Evolutionary conservation across 176 grass and related monocot species (phyloP).

Genomic region (Chloris gayana): DNA sequence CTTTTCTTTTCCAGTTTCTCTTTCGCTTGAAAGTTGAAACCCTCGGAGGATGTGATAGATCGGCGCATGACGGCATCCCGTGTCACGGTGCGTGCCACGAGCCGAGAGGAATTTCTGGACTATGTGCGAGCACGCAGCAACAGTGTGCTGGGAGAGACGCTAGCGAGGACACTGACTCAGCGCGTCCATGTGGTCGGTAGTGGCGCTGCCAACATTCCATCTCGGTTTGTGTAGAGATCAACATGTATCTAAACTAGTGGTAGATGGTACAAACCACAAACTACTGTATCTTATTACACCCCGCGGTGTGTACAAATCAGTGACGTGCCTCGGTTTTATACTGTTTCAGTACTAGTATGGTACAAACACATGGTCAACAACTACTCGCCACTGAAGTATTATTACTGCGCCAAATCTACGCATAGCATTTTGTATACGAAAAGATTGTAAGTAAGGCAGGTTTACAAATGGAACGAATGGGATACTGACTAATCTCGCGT

Average conservation of each 20-base stretch:
- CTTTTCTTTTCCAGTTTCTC: no score
- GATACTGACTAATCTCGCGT: background rate
- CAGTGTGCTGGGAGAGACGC: conserved; percentile 7
- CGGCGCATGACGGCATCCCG: conserved; percentile 4
- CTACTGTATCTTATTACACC: background rate
- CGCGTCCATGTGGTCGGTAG: conserved; percentile 31
- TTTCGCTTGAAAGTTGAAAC: background rate
- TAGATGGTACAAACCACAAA: background rate
- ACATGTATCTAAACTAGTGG: background rate
- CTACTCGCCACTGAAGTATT: no score
- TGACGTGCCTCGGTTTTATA: background rate
- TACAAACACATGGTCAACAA: no score
- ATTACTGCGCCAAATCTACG: no score
- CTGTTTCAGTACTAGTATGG: background rate
- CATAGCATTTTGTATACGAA: background rate
- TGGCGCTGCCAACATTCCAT: conserved; percentile 35
- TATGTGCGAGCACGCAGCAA: conserved; percentile 31
- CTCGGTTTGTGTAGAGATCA: background rate
- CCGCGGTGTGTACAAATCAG: background rate
- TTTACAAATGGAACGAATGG: background rate
- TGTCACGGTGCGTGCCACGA: background rate
- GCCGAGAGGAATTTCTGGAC: conserved; percentile 37
- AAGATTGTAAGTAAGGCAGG: background rate
- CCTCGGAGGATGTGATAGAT: conserved; percentile 14
- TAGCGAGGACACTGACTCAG: conserved; percentile 33